Conservation (phyloP, 106 monocot genomes). For the Dendrobium catenatum region DNA sequence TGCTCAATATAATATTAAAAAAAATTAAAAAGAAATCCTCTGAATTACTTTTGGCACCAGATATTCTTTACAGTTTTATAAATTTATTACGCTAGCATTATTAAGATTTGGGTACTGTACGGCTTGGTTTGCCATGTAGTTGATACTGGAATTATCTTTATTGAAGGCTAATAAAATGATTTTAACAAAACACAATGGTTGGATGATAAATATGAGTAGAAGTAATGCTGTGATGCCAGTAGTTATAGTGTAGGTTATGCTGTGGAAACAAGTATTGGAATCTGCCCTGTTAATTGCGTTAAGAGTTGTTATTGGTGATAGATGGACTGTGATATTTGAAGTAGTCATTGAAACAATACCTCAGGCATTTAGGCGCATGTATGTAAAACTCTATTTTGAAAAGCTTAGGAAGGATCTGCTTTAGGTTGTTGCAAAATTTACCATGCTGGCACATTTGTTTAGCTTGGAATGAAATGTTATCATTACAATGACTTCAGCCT, state of each 20-base stretch:
- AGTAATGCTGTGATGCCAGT: neutral
- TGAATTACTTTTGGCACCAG: neutral
- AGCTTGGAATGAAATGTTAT: neutral
- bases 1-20: neutral
- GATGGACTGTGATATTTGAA: neutral
- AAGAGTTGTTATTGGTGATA: neutral
- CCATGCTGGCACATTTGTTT: neutral
- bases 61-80: neutral
- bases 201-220: neutral
- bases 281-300: neutral
- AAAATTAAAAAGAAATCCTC: neutral
- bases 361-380: neutral
- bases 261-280: neutral
- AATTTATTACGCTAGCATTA: neutral
- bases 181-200: neutral
- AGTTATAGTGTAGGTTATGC: neutral
- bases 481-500: neutral
- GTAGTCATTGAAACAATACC: neutral
- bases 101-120: neutral
- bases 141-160: neutral
- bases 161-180: neutral
- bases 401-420: neutral
- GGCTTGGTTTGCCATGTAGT: neutral
- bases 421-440: neutral
- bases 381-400: neutral